Evolutionary conservation across 2,329 filamentous ascomycete species (phyloP).

Genomic region (Rhinocladiella similis): DNA sequence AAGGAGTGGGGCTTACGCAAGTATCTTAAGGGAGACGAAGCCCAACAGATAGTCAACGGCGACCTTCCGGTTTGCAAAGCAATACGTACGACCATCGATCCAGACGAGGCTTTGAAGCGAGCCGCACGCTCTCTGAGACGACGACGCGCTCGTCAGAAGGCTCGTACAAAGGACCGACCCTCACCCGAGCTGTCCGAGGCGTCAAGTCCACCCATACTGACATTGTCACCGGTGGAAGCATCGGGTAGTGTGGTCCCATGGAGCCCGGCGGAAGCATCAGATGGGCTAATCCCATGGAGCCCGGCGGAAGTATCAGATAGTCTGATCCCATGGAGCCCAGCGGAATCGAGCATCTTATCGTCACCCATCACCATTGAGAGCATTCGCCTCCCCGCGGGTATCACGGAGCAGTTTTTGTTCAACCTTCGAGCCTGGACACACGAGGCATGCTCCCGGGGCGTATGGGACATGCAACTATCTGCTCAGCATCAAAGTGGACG

Average conservation of each 20-base stretch:
- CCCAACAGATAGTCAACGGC: constrained; percentile 17
- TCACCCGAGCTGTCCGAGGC: constrained; percentile 2
- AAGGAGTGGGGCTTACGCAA: constrained; percentile 21
- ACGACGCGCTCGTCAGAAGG: constrained; percentile 7
- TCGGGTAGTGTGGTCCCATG: not conserved
- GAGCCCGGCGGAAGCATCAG: not conserved
- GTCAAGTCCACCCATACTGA: not conserved
- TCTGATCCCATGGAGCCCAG: not conserved
- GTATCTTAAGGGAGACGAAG: constrained; percentile 21
- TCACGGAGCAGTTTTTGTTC: constrained; percentile 14
- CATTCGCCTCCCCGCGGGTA: constrained; percentile 4
- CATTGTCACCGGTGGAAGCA: constrained; percentile 2
- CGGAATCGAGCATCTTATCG: not conserved
- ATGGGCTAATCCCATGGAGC: not conserved
- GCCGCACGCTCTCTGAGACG: constrained; percentile 15
- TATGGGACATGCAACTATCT: constrained; percentile 15
- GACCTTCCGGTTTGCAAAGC: not conserved
- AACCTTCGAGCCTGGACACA: constrained; percentile 23
- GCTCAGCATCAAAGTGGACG: constrained; percentile 14
- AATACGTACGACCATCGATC: not conserved
- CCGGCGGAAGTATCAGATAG: not conserved
- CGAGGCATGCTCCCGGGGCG: constrained; percentile 15
- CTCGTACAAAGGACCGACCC: not conserved
- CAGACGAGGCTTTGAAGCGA: constrained; percentile 3
- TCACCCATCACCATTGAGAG: constrained; percentile 5